Evolutionary conservation across 192 early-diverging fungal genomes (phyloP).

Genomic region (Backusella parvicylindrica): DNA sequence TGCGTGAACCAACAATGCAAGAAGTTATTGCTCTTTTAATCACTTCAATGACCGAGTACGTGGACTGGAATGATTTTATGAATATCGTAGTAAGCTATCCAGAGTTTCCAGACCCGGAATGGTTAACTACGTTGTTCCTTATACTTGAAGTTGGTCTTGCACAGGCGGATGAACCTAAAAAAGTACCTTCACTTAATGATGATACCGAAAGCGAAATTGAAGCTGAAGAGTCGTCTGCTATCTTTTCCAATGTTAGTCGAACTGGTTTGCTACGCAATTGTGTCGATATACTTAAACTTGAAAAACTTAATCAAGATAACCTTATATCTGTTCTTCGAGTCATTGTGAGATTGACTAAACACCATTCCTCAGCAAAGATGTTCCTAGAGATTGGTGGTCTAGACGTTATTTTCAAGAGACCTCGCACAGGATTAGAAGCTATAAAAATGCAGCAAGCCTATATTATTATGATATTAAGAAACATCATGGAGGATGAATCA

Average conservation of each 20-base stretch:
- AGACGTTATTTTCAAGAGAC: conserved; percentile 55
- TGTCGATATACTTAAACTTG: conserved; percentile 34
- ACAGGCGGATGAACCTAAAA: conserved; percentile 57
- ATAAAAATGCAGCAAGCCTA: conserved; percentile 80
- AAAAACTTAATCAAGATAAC: conserved; percentile 43
- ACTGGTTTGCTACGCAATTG: conserved; percentile 35
- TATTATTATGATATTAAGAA: conserved; percentile 80
- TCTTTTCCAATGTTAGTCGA: not conserved
- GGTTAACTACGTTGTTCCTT: conserved; percentile 60
- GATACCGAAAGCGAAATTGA: conserved; percentile 23
- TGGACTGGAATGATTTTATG: not conserved
- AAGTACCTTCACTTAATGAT: not conserved
- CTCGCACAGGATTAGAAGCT: conserved; percentile 52
- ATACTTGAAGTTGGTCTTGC: conserved; percentile 64
- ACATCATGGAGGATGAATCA: conserved; percentile 72
- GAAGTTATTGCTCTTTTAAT: conserved; percentile 30
- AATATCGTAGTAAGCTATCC: not conserved
- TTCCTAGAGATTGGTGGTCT: conserved; percentile 68
- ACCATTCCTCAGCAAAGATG: conserved; percentile 51
- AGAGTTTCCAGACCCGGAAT: conserved; percentile 33
- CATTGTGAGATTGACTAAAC: conserved; percentile 75
- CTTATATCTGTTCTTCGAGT: conserved; percentile 70
- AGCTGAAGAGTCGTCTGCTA: not conserved
- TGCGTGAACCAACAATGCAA: conserved; percentile 56
- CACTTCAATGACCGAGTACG: not conserved